Conservation (phyloP, 176 grass and related monocot genomes). For the Triticum turgidum region DNA sequence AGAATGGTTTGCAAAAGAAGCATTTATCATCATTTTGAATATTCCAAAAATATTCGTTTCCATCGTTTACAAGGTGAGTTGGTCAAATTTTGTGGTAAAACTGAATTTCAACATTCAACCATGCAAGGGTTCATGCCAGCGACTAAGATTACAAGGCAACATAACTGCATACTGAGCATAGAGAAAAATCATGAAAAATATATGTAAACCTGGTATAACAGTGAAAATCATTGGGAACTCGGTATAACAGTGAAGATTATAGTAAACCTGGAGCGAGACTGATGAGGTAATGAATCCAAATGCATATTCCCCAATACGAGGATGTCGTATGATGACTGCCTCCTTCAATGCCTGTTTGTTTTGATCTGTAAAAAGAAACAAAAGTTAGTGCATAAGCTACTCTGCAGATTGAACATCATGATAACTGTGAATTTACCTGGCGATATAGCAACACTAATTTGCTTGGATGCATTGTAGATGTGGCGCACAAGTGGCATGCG, state of each 20-base stretch:
- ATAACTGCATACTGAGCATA: not conserved
- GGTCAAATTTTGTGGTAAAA: not conserved
- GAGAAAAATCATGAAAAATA: not conserved
- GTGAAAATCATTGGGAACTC: not conserved
- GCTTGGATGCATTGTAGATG: slow-evolving; percentile 99
- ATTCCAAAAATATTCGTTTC: not conserved
- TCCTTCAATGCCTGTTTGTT: slow-evolving; percentile 99
- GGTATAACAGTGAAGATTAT: not conserved
- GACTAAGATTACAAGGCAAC: not conserved
- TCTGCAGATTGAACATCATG: not conserved
- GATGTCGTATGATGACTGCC: slow-evolving; percentile 96
- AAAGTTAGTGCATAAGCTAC: not conserved
- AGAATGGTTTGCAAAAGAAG: not conserved
- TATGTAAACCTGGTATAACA: not conserved
- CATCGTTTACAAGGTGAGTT: not conserved
- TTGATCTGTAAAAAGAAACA: slow-evolving; percentile 63
- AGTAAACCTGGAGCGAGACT: slow-evolving; percentile 79
- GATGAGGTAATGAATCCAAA: slow-evolving; percentile 98
- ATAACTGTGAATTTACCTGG: slow-evolving; percentile 59
- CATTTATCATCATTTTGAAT: not conserved
- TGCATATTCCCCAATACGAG: slow-evolving; percentile 91
- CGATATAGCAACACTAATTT: slow-evolving; percentile 94
- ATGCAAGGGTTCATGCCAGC: not conserved
- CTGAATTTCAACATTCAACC: not conserved
- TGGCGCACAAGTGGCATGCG: slow-evolving; percentile 96